Base-by-base conservation (phyloP, 768 basidiomycete species). In the Naganishia onofrii region DNA sequence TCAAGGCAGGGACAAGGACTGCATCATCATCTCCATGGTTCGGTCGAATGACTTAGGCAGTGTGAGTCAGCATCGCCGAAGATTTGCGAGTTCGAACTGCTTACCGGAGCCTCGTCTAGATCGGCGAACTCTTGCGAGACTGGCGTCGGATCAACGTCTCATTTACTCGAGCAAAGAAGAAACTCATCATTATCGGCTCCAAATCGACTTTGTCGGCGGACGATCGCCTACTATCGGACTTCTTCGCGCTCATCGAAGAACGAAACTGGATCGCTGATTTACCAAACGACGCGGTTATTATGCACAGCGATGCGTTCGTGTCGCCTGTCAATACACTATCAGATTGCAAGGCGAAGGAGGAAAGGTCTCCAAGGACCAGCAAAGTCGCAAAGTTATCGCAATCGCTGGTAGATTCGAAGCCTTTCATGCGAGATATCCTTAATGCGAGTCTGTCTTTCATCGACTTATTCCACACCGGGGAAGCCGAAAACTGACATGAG, bases 61-160 rank as follows among this genome's bases (percentile, higher is more conserved):
- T 84, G 93, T 93, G 76, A 74, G 89, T 83, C 10, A 15, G 2
- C 13, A 2, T 15, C 42, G 42, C 42, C 42, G 2, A 2, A 15
- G 42, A 7, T 17, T 48, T 3, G 56, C 42, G 32, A 19, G 2
- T 56, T 7, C 21, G 36, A 26, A 52, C 8, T 15, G 1, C 26
- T 55, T 10, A 42, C 17, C 13, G 2, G 17, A 52, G 13, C 2
- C 23, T 70, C 3, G 55, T 34, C 5, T 58, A 95, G 93, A 85
- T 92, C 31, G 96, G 96, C 10, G 93, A 97, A 66, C 85, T 99
- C 1, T 84, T 98, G 29, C 92, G 90, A 74, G 96, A 99, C 78
- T 97, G 95, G 94, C 85, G 96, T 44, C 82, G 96, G 38, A 89
- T 97, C 85, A 99, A 99, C 76, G 96, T 99, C 21, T 90, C 93